Evolutionary conservation across 306 rosid genomes (phyloP).

Genomic region (Medicago lupulina): DNA sequence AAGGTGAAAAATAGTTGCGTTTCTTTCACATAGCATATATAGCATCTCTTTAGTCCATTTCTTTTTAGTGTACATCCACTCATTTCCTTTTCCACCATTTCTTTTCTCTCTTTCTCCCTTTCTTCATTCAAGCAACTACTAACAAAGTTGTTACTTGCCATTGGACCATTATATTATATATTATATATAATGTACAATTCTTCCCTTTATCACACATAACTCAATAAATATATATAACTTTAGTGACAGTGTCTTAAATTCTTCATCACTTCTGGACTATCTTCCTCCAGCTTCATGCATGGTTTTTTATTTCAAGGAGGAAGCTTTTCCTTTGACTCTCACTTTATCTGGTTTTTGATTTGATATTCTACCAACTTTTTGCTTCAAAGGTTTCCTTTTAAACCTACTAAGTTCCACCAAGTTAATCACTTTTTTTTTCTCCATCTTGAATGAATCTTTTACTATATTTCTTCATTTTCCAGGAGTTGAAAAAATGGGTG

Average conservation of each 20-base stretch:
- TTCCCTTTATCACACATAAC: conserved; percentile 44
- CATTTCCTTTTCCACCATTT: conserved; percentile 31
- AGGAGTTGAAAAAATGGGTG: conserved; percentile 55
- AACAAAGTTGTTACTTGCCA: conserved; percentile 31
- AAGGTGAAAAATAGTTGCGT: background rate
- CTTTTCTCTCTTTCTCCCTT: conserved; percentile 34
- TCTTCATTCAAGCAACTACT: conserved; percentile 49
- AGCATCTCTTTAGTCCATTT: conserved; percentile 21
- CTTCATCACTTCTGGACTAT: conserved; percentile 45
- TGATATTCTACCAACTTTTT: conserved; percentile 39
- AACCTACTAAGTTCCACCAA: conserved; percentile 14
- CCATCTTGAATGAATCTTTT: conserved; percentile 37
- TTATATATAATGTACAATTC: conserved; percentile 33
- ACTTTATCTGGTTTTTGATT: conserved; percentile 37
- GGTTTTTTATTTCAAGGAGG: conserved; percentile 31
- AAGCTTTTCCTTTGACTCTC: conserved; percentile 36
- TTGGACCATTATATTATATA: background rate
- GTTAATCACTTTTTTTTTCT: background rate
- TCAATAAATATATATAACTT: conserved; percentile 47
- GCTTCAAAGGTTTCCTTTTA: conserved; percentile 42
- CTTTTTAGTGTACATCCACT: conserved; percentile 35
- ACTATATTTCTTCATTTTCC: conserved; percentile 45
- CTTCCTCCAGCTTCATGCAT: conserved; percentile 39
- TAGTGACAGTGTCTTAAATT: conserved; percentile 17
- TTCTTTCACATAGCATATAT: background rate